Base-by-base conservation (phyloP, 2,329 filamentous ascomycete genomes). In the Colletotrichum somersetense region DNA sequence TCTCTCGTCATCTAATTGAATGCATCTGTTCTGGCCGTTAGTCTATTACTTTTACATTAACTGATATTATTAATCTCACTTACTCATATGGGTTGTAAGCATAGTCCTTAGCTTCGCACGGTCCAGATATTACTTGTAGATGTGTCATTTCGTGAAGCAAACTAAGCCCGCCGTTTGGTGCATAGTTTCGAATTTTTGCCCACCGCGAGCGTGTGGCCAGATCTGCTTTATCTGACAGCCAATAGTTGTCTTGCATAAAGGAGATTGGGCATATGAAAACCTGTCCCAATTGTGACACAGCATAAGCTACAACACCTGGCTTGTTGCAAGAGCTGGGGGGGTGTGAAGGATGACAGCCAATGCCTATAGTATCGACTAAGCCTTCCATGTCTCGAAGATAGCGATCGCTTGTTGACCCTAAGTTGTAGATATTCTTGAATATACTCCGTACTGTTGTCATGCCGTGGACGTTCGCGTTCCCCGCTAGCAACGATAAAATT, bases 141-240 rank as follows among this genome's bases (percentile, higher is more conserved):
- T 50, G 46, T 20, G 46, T 50, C 46, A 50, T 50, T 50, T 50
- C 46, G n/a, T 50, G 46, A n/a, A 50, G n/a, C n/a, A 50, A 23
- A 4, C 7, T 10, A 11, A 50, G 46, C 4, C n/a, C 46, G 46
- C 8, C 46, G 20, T 7, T n/a, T 23, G 46, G 46, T 10, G 11
- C 4, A 23, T 4, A 23, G 3, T 1, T 4, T 26, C 46, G 46
- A n/a, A 0, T 2, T 5, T 4, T 3, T 23, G 5, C 18, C 46
- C 46, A 50, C 4, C 5, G 1, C n/a, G 46, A 23, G 20, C 10
- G 18, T n/a, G n/a, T 50, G 12, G 20, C 8, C 20, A 2, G 46
- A 11, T 23, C n/a, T 5, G 46, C 6, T 23, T 3, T 8, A 23
- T 50, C 46, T 5, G n/a, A n/a, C 8, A n/a, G 10, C 5, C 3